Base-by-base conservation (phyloP, 2,329 filamentous ascomycete species). In the Trichoderma polysporum region DNA sequence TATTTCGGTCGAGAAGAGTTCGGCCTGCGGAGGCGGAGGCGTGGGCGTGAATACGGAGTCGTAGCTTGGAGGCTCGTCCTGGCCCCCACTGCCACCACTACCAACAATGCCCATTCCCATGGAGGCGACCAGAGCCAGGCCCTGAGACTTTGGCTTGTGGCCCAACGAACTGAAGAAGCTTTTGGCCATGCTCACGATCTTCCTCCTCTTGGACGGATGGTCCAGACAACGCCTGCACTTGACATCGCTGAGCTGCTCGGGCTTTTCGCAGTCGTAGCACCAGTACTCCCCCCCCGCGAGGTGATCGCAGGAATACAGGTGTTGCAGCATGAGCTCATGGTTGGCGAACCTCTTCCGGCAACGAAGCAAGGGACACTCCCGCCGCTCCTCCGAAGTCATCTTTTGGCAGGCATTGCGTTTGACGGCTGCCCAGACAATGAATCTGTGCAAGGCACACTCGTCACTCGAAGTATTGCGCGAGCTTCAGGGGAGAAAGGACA, bases 341-440 rank as follows among this genome's bases (percentile, higher is more conserved):
- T 81, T 79, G 17, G 78, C 73, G 72, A 86, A 86, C 9, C 76
- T 80, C 70, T 81, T 80, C 52, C 81, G 80, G 73, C 85, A 87
- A 45, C 79, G 79, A 45, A 86, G 72, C 68, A 87, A 75, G 17
- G 85, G 85, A 68, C 85, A 87, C 70, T 82, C 80, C 45, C 84
- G 76, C 66, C 79, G 81, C 69, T 86, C 82, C 70, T 79, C 79
- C 27, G 77, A 72, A 9, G 79, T 81, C 79, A 86, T 84, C 62
- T 78, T 80, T 49, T 74, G 69, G 62, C 79, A 84, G 33, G 77
- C 79, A 75, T 86, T 87, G 71, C 84, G 83, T 73, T 84, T 83
- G 69, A 86, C 79, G 53, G 85, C 85, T 37, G 80, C 82, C 85
- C 85, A 87, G 60, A 84, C 83, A 70, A 87, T 82, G 75, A 87